Evolutionary conservation across 768 basidiomycete genomes (phyloP).

Genomic region (Tulasnella sp.): DNA sequence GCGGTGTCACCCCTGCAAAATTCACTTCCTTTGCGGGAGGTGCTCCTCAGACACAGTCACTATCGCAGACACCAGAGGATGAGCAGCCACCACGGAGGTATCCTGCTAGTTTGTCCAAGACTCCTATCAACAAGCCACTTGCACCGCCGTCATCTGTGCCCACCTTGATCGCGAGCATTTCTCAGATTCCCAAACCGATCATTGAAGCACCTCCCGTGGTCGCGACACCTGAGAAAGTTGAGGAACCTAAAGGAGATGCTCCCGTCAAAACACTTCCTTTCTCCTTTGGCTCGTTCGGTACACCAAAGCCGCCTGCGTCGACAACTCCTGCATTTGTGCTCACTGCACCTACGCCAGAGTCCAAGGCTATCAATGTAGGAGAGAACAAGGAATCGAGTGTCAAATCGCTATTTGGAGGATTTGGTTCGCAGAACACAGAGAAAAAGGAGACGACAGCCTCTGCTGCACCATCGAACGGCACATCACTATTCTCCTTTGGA

Average conservation of each 20-base stretch:
- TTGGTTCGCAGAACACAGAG: neutral
- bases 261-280: slow-evolving; percentile 4
- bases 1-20: neutral
- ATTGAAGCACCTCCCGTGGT: neutral
- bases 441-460: neutral
- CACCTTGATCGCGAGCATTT: neutral
- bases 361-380: too few species aligned
- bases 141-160: too few species aligned
- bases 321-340: neutral
- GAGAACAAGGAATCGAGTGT: too few species aligned
- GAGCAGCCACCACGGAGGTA: neutral
- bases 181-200: neutral
- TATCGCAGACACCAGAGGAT: neutral
- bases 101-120: neutral
- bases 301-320: neutral
- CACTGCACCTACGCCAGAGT: too few species aligned
- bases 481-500: neutral
- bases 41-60: too few species aligned
- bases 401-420: too few species aligned
- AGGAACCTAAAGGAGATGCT: too few species aligned
- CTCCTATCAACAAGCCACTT: too few species aligned
- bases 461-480: neutral
- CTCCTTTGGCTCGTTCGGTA: neutral
- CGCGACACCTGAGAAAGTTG: too few species aligned
- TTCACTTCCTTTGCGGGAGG: too few species aligned